These are phyloP conservation scores for Citrus sp. DNA, from an alignment of 345 rosid genomes.

Conservation along the genomic window DNA sequence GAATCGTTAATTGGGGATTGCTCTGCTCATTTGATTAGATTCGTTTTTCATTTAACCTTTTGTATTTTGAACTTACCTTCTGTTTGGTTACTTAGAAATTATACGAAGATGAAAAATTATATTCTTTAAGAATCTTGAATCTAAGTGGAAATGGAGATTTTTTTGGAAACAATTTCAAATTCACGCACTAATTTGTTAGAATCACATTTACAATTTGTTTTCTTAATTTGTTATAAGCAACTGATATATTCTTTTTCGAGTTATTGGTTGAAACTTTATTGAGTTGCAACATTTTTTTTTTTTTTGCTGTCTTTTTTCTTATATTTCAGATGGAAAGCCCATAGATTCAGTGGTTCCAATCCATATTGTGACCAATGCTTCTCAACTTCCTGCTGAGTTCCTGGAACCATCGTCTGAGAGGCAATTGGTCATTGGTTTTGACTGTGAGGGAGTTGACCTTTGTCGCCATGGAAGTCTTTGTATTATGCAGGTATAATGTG, in stretches of 20 bases:
- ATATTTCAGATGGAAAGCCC: slow-evolving; percentile 40
- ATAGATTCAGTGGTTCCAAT: slow-evolving; percentile 57
- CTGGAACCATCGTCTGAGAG: slow-evolving; percentile 61
- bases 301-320: background rate
- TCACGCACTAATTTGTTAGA: too few species aligned
- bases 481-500: slow-evolving; percentile 73
- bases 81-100: slow-evolving; percentile 8
- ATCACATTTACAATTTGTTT: too few species aligned
- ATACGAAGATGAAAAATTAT: background rate
- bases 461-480: slow-evolving; percentile 83
- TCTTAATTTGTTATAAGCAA: background rate
- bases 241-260: background rate
- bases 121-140: background rate
- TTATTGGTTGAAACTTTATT: background rate
- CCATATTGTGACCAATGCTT: slow-evolving; percentile 57
- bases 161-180: background rate
- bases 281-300: background rate
- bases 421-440: slow-evolving; percentile 73
- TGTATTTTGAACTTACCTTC: background rate
- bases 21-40: background rate
- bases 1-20: background rate
- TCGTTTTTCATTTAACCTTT: background rate
- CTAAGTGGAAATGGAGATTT: background rate
- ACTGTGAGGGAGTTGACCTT: slow-evolving; percentile 90
- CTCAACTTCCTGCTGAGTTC: slow-evolving; percentile 82